These are phyloP conservation scores for Suhomyces prunicola DNA, from an alignment of 805 yeast species.

Conservation along the genomic window DNA sequence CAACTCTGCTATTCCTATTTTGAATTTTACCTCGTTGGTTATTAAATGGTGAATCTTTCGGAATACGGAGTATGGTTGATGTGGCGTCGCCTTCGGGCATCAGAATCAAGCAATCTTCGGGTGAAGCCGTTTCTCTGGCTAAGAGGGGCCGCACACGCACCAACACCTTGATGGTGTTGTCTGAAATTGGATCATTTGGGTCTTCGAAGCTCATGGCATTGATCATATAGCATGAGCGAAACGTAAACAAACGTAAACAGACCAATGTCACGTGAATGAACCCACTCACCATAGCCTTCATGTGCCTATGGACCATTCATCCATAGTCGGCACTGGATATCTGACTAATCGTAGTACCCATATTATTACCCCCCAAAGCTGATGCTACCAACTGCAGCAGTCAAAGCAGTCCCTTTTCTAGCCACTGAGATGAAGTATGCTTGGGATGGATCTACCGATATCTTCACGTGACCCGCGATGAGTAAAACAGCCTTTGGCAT, in stretches of 20 bases:
- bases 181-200: neutral
- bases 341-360: too few species aligned
- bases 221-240: neutral
- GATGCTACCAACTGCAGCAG: too few species aligned
- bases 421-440: too few species aligned
- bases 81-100: conserved; percentile 27
- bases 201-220: neutral
- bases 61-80: conserved; percentile 17
- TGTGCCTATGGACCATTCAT: too few species aligned
- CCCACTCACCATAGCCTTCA: neutral
- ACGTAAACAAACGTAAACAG: neutral
- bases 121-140: conserved; percentile 22
- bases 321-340: too few species aligned
- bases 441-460: neutral
- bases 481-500: neutral
- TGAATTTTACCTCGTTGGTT: neutral
- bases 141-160: conserved; percentile 52
- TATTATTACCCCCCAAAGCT: too few species aligned
- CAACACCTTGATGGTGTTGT: conserved; percentile 42
- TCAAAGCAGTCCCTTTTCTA: too few species aligned
- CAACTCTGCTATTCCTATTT: neutral
- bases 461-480: neutral
- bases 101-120: conserved; percentile 22
- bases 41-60: conserved; percentile 20
- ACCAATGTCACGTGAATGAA: neutral